Percentiles rank a stretch among this genome's conserved stretches.
These are phyloP conservation scores for Ogataea trehaloabstinens DNA, from an alignment of 805 yeast genomes.

Conservation along the genomic window DNA sequence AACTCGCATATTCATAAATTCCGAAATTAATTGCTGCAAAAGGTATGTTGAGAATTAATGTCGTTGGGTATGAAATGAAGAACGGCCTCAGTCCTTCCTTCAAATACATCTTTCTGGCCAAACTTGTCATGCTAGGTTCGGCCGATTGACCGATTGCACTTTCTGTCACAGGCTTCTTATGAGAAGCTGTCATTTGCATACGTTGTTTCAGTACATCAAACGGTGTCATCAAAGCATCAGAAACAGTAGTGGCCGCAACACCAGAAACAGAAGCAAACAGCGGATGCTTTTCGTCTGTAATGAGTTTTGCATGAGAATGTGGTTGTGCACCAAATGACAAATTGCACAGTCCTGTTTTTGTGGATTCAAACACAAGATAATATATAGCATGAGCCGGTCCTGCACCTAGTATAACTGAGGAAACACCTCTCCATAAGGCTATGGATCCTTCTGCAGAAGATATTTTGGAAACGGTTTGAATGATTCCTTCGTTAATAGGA, in stretches of 20 bases:
- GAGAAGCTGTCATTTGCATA: slow-evolving; percentile 59
- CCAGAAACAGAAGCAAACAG: slow-evolving; percentile 85
- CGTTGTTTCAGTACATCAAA: slow-evolving; percentile 94
- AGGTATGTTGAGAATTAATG: slow-evolving; percentile 87
- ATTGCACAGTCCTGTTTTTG: slow-evolving; percentile 56
- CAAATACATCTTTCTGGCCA: slow-evolving; percentile 46
- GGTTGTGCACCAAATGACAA: slow-evolving; percentile 21
- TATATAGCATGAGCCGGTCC: slow-evolving; percentile 99
- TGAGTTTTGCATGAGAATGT: slow-evolving; percentile 34
- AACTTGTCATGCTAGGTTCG: slow-evolving; percentile 18
- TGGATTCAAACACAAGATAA: slow-evolving; percentile 87
- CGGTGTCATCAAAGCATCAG: slow-evolving; percentile 97
- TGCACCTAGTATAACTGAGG: slow-evolving; percentile 92
- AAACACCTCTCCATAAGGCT: slow-evolving; percentile 91
- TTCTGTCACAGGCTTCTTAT: slow-evolving; percentile 8
- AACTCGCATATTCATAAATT: slow-evolving; percentile 82
- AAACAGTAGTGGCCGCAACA: slow-evolving; percentile 85
- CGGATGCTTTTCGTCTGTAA: slow-evolving; percentile 71
- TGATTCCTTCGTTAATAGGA: slow-evolving; percentile 41
- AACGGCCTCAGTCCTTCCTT: slow-evolving; percentile 77
- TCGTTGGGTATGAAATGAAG: slow-evolving; percentile 91
- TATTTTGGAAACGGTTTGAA: slow-evolving; percentile 69
- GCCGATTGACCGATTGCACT: slow-evolving; percentile 1
- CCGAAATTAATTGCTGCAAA: slow-evolving; percentile 94
- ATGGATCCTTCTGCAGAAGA: slow-evolving; percentile 85